phyloP scores from a whole-genome alignment of 192 early-diverging fungal genomes.

The Backusella tuberculispora region DNA sequence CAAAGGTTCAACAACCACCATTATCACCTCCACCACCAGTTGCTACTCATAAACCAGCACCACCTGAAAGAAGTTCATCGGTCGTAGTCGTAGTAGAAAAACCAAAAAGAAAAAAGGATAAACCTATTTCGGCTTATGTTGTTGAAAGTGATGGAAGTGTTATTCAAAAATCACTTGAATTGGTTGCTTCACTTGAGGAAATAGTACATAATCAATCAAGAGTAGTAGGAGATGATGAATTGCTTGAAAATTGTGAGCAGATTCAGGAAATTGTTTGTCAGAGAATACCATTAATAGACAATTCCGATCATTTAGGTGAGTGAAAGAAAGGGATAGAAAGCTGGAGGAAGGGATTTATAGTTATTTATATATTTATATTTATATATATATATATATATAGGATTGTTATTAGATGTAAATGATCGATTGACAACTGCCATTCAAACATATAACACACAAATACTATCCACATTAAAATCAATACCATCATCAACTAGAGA shows the following conservation, averaged over 20 bases:
- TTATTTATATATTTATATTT: neutral
- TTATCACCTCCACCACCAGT: neutral
- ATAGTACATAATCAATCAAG: neutral
- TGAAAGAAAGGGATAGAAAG: neutral
- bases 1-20: neutral
- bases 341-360: too few species aligned
- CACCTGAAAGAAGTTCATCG: neutral
- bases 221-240: neutral
- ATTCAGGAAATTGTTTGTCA: conserved; percentile 24
- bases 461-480: neutral
- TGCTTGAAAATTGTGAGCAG: conserved; percentile 18
- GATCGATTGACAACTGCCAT: conserved; percentile 27
- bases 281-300: conserved; percentile 18
- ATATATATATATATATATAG: conserved; percentile 12
- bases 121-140: neutral
- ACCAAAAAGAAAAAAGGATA: neutral
- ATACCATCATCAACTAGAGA: too few species aligned
- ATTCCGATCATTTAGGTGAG: conserved; percentile 28
- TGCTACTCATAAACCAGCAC: neutral
- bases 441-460: neutral
- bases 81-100: neutral
- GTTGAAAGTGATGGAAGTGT: neutral
- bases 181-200: neutral
- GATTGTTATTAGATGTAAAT: conserved; percentile 29
- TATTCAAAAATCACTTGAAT: conserved; percentile 17